Evolutionary conservation across 768 basidiomycete species (phyloP).

Genomic region (Kwoniella heveanensis): DNA sequence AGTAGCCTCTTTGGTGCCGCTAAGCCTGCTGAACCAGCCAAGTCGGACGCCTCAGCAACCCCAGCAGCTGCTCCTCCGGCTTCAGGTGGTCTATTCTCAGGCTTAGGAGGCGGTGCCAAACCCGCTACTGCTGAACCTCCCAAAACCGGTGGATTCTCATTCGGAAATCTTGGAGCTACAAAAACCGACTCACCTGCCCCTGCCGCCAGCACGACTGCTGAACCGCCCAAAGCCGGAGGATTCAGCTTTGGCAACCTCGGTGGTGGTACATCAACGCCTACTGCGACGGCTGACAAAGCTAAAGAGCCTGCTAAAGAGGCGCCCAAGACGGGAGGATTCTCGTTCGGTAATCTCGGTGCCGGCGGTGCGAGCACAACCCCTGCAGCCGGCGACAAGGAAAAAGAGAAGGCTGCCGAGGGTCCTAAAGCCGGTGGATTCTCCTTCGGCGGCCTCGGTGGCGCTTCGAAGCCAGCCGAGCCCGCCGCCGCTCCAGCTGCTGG

Average conservation of each 20-base stretch:
- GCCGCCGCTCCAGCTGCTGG: constrained; percentile 22
- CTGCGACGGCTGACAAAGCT: constrained; percentile 8
- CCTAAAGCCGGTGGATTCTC: constrained; percentile 26
- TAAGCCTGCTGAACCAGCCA: constrained; percentile 33
- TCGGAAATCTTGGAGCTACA: constrained; percentile 18
- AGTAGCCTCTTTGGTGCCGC: constrained; percentile 21
- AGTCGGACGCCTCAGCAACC: constrained; percentile 13
- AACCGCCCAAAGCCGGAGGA: constrained; percentile 30
- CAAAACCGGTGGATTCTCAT: constrained; percentile 22
- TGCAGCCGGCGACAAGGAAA: constrained; percentile 13
- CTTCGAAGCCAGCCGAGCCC: constrained; percentile 34
- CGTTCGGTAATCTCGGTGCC: constrained; percentile 20
- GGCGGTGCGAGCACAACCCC: constrained; percentile 9
- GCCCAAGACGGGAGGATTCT: constrained; percentile 31
- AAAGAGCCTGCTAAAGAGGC: constrained; percentile 18
- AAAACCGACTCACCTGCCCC: constrained; percentile 13
- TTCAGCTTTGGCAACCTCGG: constrained; percentile 32
- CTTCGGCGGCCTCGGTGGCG: constrained; percentile 17
- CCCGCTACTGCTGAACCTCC: constrained; percentile 22
- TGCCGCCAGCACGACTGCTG: constrained; percentile 16
- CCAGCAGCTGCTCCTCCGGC: constrained; percentile 30
- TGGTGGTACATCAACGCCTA: constrained; percentile 16
- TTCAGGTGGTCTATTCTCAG: constrained; percentile 24
- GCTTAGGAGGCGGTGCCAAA: constrained; percentile 18
- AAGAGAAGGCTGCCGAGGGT: constrained; percentile 23